Evolutionary conservation across 768 basidiomycete genomes (phyloP).

Genomic region (Psilocybe tampanensis): DNA sequence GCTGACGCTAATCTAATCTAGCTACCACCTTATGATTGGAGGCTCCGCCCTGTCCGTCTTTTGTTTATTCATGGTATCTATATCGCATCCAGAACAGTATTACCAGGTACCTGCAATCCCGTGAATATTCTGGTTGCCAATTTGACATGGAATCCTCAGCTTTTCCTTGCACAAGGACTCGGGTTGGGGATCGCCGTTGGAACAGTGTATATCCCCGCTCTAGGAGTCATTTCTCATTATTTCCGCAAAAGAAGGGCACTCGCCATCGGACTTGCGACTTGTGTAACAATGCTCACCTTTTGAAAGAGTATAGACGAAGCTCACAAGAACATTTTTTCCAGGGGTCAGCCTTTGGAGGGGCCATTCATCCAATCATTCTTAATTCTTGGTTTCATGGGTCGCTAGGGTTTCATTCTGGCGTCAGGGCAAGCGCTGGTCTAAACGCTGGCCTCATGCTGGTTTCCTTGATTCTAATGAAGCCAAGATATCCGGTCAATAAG

Average conservation of each 20-base stretch:
- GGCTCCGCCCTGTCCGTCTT: conserved; percentile 47
- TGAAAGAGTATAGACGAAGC: neutral
- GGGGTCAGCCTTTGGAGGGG: conserved; percentile 60
- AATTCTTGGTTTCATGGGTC: conserved; percentile 51
- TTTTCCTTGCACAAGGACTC: conserved; percentile 50
- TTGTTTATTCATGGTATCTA: conserved; percentile 49
- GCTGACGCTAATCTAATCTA: conserved; percentile 19
- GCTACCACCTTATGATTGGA: conserved; percentile 45
- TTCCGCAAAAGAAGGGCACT: conserved; percentile 36
- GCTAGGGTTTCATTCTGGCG: conserved; percentile 55
- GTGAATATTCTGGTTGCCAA: conserved; percentile 11
- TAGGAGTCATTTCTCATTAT: conserved; percentile 40
- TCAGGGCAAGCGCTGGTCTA: conserved; percentile 50
- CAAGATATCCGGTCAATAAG: conserved; percentile 41
- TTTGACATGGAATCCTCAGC: conserved; percentile 31
- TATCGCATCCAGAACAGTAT: conserved; percentile 39
- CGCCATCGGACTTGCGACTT: conserved; percentile 36
- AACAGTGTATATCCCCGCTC: conserved; percentile 48
- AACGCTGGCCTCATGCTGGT: conserved; percentile 38
- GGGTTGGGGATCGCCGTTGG: conserved; percentile 54
- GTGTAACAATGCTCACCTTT: conserved; percentile 22
- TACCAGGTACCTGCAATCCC: conserved; percentile 33
- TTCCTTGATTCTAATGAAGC: conserved; percentile 40
- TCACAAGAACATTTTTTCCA: conserved; percentile 11
- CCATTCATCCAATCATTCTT: conserved; percentile 64